Base-by-base conservation (phyloP, 441 rosid species). In the Aleurites moluccanus region DNA sequence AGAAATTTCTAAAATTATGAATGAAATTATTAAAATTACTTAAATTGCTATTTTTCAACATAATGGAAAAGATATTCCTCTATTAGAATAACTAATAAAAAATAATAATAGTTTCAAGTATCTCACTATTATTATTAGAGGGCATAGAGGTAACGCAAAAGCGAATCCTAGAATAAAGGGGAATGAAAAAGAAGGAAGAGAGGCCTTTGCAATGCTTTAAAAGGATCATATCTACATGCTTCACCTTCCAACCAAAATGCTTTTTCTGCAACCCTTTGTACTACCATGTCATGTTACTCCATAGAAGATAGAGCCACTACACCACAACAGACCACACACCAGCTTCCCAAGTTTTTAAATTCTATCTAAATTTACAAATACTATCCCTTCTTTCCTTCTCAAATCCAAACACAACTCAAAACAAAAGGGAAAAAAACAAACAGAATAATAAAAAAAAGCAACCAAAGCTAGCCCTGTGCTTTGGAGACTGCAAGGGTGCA, bases 401-500 rank as follows among this genome's bases (percentile, higher is more conserved):
- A 28, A 70, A 69, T 73, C 83, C 83, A 75, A 78, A 78, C 80
- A 77, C 67, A 27, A 64, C 73, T 70, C 45, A 75, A 81, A 74
- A 80, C 81, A 82, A 82, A 62, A 61, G 47, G 70, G 64, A 52
- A 73, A n/a, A n/a, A n/a, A n/a, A n/a, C n/a, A n/a, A n/a, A n/a
- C n/a, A n/a, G n/a, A n/a, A n/a, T n/a, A n/a, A n/a, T n/a, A n/a
- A n/a, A n/a, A 75, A 50, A 27, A 25, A 27, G 60, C 4, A 70
- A 2, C 55, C 71, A 77, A 77, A 68, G 47, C 69, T 66, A 73
- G 40, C 44, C 55, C 64, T 69, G 52, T 77, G 85, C 90, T 81
- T 86, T 85, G 92, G 88, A 74, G 83, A 81, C 83, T 80, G 88
- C 80, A 80, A 86, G 85, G 78, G 85, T 79, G 83, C 91, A 80